Conservation (phyloP, 345 rosid genomes). For the Excoecaria cochinchinensis region DNA sequence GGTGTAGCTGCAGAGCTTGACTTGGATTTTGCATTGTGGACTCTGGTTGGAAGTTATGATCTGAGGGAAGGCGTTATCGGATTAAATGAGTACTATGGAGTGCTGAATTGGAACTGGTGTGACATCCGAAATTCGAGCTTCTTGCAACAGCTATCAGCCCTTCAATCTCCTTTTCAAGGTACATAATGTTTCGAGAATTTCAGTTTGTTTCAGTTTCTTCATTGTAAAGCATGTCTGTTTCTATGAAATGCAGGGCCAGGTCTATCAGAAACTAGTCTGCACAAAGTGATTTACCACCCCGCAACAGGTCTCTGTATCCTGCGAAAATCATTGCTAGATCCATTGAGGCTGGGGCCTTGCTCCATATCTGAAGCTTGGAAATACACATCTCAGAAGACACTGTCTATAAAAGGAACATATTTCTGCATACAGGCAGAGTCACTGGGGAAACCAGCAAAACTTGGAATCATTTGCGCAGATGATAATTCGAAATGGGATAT, state of each 20-base stretch:
- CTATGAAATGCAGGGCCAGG: constrained; percentile 65
- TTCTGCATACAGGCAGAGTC: constrained; percentile 64
- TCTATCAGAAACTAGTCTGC: constrained; percentile 40
- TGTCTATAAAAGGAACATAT: constrained; percentile 48
- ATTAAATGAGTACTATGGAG: constrained; percentile 61
- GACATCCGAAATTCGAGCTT: constrained; percentile 56
- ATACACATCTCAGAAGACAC: constrained; percentile 46
- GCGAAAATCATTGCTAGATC: constrained; percentile 42
- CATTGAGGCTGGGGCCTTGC: constrained; percentile 64
- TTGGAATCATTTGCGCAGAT: constrained; percentile 47
- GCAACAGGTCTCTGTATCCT: constrained; percentile 68
- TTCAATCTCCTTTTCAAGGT: constrained; percentile 72
- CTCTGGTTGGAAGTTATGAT: constrained; percentile 76
- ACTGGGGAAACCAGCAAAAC: constrained; percentile 38
- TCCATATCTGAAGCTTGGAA: constrained; percentile 70
- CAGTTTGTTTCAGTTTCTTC: not conserved
- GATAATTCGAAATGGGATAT: constrained; percentile 56
- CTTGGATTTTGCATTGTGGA: constrained; percentile 87
- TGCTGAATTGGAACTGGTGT: constrained; percentile 60
- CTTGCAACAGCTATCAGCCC: constrained; percentile 51
- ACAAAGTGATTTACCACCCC: constrained; percentile 78
- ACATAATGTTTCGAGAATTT: not conserved
- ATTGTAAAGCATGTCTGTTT: too few species aligned
- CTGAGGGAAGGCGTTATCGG: constrained; percentile 70
- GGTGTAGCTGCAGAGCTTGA: constrained; percentile 76